Conservation (phyloP, 2,329 filamentous ascomycete species). For the Calycina herbarum region DNA sequence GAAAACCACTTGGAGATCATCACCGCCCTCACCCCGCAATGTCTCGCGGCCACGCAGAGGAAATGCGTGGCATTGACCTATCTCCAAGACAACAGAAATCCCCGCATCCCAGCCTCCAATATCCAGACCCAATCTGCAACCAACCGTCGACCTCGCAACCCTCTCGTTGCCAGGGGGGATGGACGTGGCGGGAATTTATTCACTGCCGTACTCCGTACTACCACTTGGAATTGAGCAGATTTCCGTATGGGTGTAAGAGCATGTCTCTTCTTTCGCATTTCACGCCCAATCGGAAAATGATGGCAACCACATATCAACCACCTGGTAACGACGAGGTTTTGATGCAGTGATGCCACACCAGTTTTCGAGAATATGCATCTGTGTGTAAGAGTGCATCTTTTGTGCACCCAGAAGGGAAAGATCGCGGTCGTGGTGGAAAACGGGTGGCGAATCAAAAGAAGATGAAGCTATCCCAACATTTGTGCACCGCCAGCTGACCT, state of each 20-base stretch:
- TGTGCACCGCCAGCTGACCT: conserved; percentile 23
- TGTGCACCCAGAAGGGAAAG: not conserved
- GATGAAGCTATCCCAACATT: conserved; percentile 18
- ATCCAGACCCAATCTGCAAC: conserved; percentile 4
- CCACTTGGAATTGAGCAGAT: not conserved
- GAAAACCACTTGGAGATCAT: not conserved
- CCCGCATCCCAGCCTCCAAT: conserved; percentile 4
- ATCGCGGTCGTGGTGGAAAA: not conserved
- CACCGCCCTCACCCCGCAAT: conserved; percentile 15
- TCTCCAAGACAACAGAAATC: conserved; percentile 5
- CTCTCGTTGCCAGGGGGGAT: conserved; percentile 8
- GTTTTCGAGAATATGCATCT: not conserved
- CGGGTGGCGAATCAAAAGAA: conserved; percentile 20
- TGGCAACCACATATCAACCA: not conserved
- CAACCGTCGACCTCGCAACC: conserved; percentile 6
- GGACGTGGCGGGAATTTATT: not conserved
- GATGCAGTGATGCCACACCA: not conserved
- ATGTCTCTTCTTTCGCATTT: not conserved
- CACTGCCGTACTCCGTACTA: not conserved
- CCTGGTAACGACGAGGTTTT: conserved; percentile 4
- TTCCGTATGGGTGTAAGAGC: not conserved
- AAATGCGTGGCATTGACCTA: conserved; percentile 18
- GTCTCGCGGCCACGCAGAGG: conserved; percentile 14
- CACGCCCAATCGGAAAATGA: not conserved
- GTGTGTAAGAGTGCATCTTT: conserved; percentile 5